These are phyloP conservation scores for Aaosphaeria pasadenensis DNA, from an alignment of 2,329 filamentous ascomycete species.

Conservation along the genomic window DNA sequence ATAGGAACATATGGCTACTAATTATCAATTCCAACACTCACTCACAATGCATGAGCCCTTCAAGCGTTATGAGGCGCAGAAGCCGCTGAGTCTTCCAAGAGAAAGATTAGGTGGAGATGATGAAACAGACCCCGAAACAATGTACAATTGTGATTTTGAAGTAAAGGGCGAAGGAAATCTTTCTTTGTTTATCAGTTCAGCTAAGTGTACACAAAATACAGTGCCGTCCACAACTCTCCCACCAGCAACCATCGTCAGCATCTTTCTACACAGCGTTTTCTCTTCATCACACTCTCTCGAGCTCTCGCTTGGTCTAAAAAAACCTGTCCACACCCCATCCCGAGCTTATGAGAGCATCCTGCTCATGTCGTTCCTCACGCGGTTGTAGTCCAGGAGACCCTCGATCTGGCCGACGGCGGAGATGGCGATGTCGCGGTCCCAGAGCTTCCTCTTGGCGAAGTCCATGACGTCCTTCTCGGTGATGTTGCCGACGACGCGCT, in stretches of 20 bases:
- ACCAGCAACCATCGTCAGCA: background rate
- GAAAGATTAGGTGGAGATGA: too few species aligned
- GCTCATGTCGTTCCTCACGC: conserved; percentile 81
- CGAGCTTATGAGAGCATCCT: conserved; percentile 56
- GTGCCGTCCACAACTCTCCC: background rate
- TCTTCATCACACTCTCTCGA: background rate
- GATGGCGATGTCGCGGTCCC: conserved; percentile 95
- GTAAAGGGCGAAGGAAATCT: conserved; percentile 3
- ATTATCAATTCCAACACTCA: too few species aligned
- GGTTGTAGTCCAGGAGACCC: conserved; percentile 73
- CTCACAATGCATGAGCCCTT: too few species aligned
- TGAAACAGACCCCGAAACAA: background rate
- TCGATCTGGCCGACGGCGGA: conserved; percentile 92
- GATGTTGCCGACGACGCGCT: conserved; percentile 83
- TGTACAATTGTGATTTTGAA: background rate
- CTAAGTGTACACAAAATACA: conserved; percentile 13
- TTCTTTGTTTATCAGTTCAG: conserved; percentile 1
- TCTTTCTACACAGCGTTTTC: background rate
- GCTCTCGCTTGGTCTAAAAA: background rate
- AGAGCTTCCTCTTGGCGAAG: conserved; percentile 91
- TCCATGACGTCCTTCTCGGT: conserved; percentile 96
- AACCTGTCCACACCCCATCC: background rate
- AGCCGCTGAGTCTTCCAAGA: too few species aligned
- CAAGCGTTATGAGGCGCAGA: too few species aligned
- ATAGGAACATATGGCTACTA: too few species aligned